Base-by-base conservation (phyloP, 495 filamentous ascomycete genomes). In the Daldinia decipiens region DNA sequence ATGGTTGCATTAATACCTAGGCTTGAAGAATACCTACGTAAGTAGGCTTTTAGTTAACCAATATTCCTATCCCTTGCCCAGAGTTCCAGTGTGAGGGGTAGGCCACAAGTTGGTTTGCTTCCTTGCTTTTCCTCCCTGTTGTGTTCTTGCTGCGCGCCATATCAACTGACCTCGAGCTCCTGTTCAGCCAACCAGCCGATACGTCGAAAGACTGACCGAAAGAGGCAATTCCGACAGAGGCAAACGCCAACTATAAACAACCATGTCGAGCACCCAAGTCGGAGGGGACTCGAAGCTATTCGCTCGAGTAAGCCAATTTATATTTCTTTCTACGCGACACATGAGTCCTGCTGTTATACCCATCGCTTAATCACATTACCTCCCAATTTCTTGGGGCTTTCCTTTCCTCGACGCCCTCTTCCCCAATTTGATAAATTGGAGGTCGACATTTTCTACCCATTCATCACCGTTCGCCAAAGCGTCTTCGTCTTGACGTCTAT, bases 201-300 rank as follows among this genome's bases (percentile, higher is more conserved):
- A 65, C 54, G n/a, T 69, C 62, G 29, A 75, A 50, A 67, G 27
- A 51, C 24, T 59, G 19, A 47, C 43, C 69, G 21, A 70, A 74
- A 67, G 57, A 70, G 65, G 70, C 47, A 73, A 73, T 62, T 66
- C 70, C 70, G 70, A 66, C 61, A 52, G 60, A 34, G 53, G 4
- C 13, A 61, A 39, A 57, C 65, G 50, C 64, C 62, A 57, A 45
- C 54, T 1, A 53, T 54, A 61, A 62, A 58, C 68, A 82, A 88
- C 72, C 69, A 95, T 93, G 83, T 78, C 83, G 89, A 91, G 88
- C 83, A 87, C 91, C 51, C 82, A 81, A 61, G 85, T 87, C 80
- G 93, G 91, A 81, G 92, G 94, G 81, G 95, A 99, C 88, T 96
- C 95, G 83, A 98, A 97, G 87, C 90, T 99, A 83, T 99, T 99